Conservation (phyloP, 2,329 filamentous ascomycete genomes). For the Neopestalotiopsis clavispora region DNA sequence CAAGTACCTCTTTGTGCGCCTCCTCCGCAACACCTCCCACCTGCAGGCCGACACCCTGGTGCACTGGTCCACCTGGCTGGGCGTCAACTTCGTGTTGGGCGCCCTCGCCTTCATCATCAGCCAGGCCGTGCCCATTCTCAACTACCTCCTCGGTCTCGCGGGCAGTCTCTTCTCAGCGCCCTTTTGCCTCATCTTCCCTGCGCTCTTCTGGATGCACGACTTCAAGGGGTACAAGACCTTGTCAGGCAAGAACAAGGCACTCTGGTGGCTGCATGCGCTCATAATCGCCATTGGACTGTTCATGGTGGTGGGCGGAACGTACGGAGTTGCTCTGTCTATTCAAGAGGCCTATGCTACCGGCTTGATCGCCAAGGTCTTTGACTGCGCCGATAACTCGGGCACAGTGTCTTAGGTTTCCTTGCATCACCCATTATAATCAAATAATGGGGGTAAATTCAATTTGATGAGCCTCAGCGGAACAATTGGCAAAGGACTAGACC, state of each 20-base stretch:
- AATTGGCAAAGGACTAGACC: too few species aligned
- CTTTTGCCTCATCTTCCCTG: conserved; percentile 34
- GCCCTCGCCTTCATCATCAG: conserved; percentile 37
- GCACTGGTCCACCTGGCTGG: conserved; percentile 44
- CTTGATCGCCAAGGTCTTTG: conserved; percentile 29
- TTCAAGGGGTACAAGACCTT: conserved; percentile 24
- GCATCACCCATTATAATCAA: not conserved
- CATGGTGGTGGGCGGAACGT: conserved; percentile 33
- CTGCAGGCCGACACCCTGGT: conserved; percentile 39
- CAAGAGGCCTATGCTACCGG: conserved; percentile 29
- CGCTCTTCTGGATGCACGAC: conserved; percentile 32
- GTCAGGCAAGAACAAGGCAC: conserved; percentile 24
- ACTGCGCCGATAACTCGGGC: conserved; percentile 33
- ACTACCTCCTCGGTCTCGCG: conserved; percentile 38
- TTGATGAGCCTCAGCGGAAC: too few species aligned
- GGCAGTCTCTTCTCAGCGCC: conserved; percentile 36
- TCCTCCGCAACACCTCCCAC: conserved; percentile 41
- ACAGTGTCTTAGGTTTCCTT: not conserved
- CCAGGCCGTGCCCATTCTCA: conserved; percentile 40
- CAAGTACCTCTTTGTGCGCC: conserved; percentile 46
- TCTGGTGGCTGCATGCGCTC: conserved; percentile 30
- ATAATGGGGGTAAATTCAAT: not conserved
- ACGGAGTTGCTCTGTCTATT: conserved; percentile 30
- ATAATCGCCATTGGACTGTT: conserved; percentile 29
- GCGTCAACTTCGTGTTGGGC: conserved; percentile 34